phyloP scores from a whole-genome alignment of 2,329 filamentous ascomycete species.

The Diplodia intermedia region DNA sequence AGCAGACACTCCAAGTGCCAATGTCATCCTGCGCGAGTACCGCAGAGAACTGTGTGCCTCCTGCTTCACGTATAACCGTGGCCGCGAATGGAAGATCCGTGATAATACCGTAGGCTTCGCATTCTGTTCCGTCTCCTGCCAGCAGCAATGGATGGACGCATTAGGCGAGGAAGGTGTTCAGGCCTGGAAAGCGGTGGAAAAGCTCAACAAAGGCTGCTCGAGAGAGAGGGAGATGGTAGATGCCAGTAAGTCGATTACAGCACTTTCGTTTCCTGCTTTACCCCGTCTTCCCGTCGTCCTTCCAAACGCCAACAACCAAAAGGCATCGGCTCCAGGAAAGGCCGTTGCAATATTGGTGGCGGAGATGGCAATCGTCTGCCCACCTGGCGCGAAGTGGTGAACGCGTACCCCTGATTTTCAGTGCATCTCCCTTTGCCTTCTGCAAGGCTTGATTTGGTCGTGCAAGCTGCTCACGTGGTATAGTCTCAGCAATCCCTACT shows the following conservation, averaged over 20 bases:
- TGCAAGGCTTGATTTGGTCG: not conserved
- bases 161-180: slow-evolving; percentile 39
- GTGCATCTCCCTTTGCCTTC: not conserved
- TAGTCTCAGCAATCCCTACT: slow-evolving; percentile 24
- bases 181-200: slow-evolving; percentile 47
- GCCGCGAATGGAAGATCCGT: slow-evolving; percentile 50
- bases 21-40: slow-evolving; percentile 55
- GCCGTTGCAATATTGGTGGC: not conserved
- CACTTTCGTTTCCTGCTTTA: not conserved
- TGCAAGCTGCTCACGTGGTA: not conserved
- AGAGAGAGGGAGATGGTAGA: slow-evolving; percentile 39
- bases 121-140: slow-evolving; percentile 52
- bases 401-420: not conserved
- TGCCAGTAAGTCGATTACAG: slow-evolving; percentile 17
- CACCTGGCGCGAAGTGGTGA: too few species aligned
- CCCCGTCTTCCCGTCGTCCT: not conserved
- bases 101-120: slow-evolving; percentile 50
- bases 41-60: slow-evolving; percentile 57
- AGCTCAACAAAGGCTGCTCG: slow-evolving; percentile 43
- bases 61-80: slow-evolving; percentile 56
- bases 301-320: not conserved
- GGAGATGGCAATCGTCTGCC: not conserved
- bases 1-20: slow-evolving; percentile 48
- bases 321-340: not conserved
- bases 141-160: slow-evolving; percentile 44